Evolutionary conservation across 1,284 basidiomycete species (phyloP).

Genomic region (Ganoderma lucidum): DNA sequence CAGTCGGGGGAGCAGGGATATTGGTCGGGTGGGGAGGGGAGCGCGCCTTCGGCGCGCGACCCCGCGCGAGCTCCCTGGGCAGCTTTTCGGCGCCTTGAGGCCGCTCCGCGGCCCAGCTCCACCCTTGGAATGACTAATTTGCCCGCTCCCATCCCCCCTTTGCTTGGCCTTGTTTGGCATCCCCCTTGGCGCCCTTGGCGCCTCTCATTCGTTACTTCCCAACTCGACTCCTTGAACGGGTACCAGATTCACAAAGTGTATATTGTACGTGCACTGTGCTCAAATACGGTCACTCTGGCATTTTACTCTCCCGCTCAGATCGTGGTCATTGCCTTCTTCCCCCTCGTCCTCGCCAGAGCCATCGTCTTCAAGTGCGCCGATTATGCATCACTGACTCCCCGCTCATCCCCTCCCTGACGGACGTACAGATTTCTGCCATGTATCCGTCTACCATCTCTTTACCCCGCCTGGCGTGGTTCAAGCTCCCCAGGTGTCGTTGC

Average conservation of each 20-base stretch:
- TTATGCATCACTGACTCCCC: not conserved
- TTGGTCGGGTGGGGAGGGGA: too few species aligned
- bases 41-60: too few species aligned
- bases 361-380: not conserved
- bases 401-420: too few species aligned
- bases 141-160: slow-evolving; percentile 1
- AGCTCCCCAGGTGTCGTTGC: not conserved
- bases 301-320: not conserved
- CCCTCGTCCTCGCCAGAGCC: not conserved
- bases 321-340: not conserved
- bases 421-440: not conserved
- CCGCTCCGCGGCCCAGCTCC: too few species aligned
- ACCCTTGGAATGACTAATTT: too few species aligned
- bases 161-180: slow-evolving; percentile 17
- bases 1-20: too few species aligned
- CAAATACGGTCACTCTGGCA: not conserved
- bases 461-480: not conserved
- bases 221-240: not conserved
- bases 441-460: not conserved
- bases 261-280: not conserved
- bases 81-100: too few species aligned
- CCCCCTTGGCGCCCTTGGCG: not conserved
- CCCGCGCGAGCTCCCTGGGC: too few species aligned
- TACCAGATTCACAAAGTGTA: not conserved
- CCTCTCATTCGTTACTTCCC: not conserved